A percentile compares a stretch with the other conserved stretches of the same genome.
phyloP scores from a whole-genome alignment of 306 rosid genomes.

The Cucumis sativus region DNA sequence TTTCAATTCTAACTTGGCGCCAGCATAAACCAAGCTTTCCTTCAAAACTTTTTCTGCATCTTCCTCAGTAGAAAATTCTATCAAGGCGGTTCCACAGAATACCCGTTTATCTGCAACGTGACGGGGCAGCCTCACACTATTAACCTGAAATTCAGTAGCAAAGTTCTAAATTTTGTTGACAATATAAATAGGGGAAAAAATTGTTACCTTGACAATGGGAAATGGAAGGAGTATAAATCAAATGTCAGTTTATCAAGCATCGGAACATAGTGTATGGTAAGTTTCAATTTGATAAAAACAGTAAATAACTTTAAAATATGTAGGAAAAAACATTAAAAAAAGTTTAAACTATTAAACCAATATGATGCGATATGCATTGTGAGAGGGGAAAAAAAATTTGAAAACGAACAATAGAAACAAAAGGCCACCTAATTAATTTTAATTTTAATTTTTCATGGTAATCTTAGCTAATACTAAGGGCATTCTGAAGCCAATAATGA shows the following conservation, averaged over 20 bases:
- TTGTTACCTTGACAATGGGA: background rate
- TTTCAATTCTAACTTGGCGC: slow-evolving; percentile 49
- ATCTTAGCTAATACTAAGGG: background rate
- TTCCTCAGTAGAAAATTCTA: slow-evolving; percentile 68
- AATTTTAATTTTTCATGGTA: background rate
- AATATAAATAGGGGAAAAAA: background rate
- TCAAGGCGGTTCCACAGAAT: slow-evolving; percentile 70
- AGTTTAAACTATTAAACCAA: too few relatives aligned
- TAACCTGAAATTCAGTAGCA: slow-evolving; percentile 42
- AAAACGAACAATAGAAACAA: too few relatives aligned
- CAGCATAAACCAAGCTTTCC: slow-evolving; percentile 40
- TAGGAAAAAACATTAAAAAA: too few relatives aligned
- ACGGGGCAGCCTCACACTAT: slow-evolving; percentile 78
- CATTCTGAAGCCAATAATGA: background rate
- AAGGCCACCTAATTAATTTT: too few relatives aligned
- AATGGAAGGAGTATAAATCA: too few relatives aligned
- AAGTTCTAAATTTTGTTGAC: background rate
- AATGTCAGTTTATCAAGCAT: too few relatives aligned
- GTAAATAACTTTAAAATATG: too few relatives aligned
- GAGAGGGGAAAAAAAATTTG: too few relatives aligned
- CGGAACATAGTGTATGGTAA: too few relatives aligned
- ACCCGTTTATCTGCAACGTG: slow-evolving; percentile 70
- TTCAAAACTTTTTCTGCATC: slow-evolving; percentile 38
- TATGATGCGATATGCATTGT: too few relatives aligned
- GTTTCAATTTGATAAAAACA: too few relatives aligned